phyloP scores from a whole-genome alignment of 1,139 yeast genomes.

The Saccharomyces hybrid region DNA sequence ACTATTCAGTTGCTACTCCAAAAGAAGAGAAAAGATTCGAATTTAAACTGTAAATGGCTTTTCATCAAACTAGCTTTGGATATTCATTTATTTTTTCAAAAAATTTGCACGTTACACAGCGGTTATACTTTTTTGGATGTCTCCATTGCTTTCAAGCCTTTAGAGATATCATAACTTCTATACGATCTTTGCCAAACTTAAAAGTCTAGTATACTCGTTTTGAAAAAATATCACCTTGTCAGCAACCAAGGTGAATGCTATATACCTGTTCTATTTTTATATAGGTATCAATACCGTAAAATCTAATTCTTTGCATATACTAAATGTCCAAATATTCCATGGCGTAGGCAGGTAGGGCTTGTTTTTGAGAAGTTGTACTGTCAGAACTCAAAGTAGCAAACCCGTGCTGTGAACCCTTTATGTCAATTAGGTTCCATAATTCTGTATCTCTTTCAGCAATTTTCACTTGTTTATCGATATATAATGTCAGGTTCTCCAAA shows the following conservation, averaged over 20 bases:
- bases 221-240: neutral
- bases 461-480: constrained; percentile 24
- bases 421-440: constrained; percentile 27
- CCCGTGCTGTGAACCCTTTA: constrained; percentile 11
- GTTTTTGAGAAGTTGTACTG: constrained; percentile 9
- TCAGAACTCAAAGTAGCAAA: constrained; percentile 6
- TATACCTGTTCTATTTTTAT: neutral
- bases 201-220: neutral
- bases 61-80: neutral
- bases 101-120: neutral
- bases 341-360: constrained; percentile 21
- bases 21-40: constrained; percentile 15
- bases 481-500: constrained; percentile 21
- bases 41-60: constrained; percentile 10
- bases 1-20: constrained; percentile 15
- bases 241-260: neutral
- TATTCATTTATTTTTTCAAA: neutral
- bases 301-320: neutral
- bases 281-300: neutral
- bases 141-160: neutral
- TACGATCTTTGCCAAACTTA: neutral
- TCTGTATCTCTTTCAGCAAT: constrained; percentile 29
- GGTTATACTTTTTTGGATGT: neutral
- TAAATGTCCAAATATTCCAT: constrained; percentile 27
- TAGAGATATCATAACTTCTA: neutral